Percentiles rank a stretch among this genome's conserved stretches.
Evolutionary conservation across 805 yeast species (phyloP).

Genomic region (Teunomyces cretensis): DNA sequence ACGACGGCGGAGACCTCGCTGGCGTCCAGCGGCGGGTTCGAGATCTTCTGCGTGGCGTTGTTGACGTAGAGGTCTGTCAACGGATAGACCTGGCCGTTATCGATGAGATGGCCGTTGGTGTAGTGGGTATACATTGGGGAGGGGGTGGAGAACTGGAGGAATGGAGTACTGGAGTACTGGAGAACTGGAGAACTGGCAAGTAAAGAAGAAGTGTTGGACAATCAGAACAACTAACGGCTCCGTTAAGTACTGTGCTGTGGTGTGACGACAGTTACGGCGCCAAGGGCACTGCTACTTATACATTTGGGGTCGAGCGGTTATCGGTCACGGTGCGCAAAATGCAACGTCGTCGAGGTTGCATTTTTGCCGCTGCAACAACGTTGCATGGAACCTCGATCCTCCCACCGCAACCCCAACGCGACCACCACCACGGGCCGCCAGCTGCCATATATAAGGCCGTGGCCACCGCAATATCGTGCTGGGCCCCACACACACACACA

Average conservation of each 20-base stretch:
- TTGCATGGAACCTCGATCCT: neutral
- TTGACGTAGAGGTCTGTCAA: conserved; percentile 46
- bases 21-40: conserved; percentile 22
- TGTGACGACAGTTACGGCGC: too few species aligned
- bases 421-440: too few species aligned
- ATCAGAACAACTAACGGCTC: too few species aligned
- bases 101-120: conserved; percentile 45
- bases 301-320: too few species aligned
- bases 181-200: too few species aligned
- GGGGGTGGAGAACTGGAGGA: too few species aligned
- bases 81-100: conserved; percentile 34
- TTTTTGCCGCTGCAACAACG: conserved; percentile 2
- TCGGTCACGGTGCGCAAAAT: neutral
- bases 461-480: neutral
- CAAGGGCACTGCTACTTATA: too few species aligned
- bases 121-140: conserved; percentile 23
- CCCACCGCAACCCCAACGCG: neutral
- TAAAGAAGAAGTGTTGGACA: too few species aligned
- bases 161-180: too few species aligned
- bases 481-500: neutral
- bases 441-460: neutral
- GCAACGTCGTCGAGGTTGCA: conserved; percentile 1
- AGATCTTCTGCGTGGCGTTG: conserved; percentile 41
- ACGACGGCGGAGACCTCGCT: conserved; percentile 21
- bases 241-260: too few species aligned